Base-by-base conservation (phyloP, 345 rosid species). In the Eucalyptus regnans region DNA sequence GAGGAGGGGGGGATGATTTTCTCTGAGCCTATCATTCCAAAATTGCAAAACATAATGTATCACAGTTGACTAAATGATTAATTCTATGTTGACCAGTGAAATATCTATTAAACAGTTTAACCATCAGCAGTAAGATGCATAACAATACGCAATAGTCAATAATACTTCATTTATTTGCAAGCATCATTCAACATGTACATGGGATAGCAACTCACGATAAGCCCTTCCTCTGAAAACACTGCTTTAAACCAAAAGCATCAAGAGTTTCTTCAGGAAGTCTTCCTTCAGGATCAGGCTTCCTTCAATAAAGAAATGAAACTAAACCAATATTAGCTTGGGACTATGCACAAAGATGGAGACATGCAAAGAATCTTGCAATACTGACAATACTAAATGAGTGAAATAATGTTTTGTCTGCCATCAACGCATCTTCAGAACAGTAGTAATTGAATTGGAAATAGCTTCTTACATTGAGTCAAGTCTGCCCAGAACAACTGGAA, bases 211-310 rank as follows among this genome's bases (percentile, higher is more conserved):
- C 99, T 96, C 93, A 96, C 99, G 95, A 94, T 81, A 97, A 94
- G 93, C 99, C 99, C 93, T 97, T 97, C 91, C 92, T 93, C 92
- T 91, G 92, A 91, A 97, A 96, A 87, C 95, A 93, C 88, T 94
- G 93, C 95, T 96, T 97, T 89, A 97, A 92, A 90, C 92, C 97
- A 50, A 91, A 86, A 60, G 97, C 99, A 93, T 90, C 93, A 52
- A 96, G 92, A 90, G 97, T 48, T 90, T 95, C 99, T 91, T 92
- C 89, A 49, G 99, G 99, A 90, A 96, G 93, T 93, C 94, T 95
- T 86, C 94, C 98, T 92, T 95, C 98, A 76, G 97, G 94, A 93
- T 97, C 98, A 83, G 96, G 96, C 91, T 90, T 92, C 94, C 98
- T 96, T 88, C 27, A 89, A 89, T 89, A 18, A 68, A 64, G 54